A percentile compares a stretch with the other conserved stretches of the same genome.
phyloP scores from a whole-genome alignment of 768 basidiomycete species.

The Hericium coralloides region DNA sequence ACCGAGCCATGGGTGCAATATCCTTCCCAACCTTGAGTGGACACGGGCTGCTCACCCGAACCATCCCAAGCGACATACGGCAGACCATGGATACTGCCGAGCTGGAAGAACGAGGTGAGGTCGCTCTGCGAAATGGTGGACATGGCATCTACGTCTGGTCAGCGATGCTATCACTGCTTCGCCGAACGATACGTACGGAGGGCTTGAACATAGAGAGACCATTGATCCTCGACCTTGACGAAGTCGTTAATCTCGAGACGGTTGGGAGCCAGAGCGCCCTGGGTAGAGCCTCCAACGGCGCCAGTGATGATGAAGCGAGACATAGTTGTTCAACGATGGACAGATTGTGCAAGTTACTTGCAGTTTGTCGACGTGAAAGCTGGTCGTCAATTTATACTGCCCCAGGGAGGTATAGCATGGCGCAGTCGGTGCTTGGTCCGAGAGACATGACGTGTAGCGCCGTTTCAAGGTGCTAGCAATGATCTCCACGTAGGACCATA shows the following conservation, averaged over 20 bases:
- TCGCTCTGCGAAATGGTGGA: slow-evolving; percentile 22
- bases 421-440: neutral
- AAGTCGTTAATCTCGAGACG: slow-evolving; percentile 11
- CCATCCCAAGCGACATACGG: slow-evolving; percentile 39
- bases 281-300: slow-evolving; percentile 1
- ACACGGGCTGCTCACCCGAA: slow-evolving; percentile 21
- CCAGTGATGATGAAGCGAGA: slow-evolving; percentile 9
- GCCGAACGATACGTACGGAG: slow-evolving; percentile 26
- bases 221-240: slow-evolving; percentile 33
- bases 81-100: slow-evolving; percentile 44
- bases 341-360: neutral
- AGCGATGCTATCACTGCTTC: neutral
- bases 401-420: neutral
- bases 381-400: neutral
- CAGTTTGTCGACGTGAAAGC: neutral
- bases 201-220: slow-evolving; percentile 44
- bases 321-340: slow-evolving; percentile 1
- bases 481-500: neutral
- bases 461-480: neutral
- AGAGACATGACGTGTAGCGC: no score
- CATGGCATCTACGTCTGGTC: slow-evolving; percentile 20
- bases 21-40: slow-evolving; percentile 27
- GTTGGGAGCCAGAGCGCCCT: slow-evolving; percentile 10
- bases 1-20: slow-evolving; percentile 49
- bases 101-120: slow-evolving; percentile 32